Evolutionary conservation across 441 rosid species (phyloP), one percentile per base, ranked within the genome.

Genomic region (Syzygium malaccense): DNA sequence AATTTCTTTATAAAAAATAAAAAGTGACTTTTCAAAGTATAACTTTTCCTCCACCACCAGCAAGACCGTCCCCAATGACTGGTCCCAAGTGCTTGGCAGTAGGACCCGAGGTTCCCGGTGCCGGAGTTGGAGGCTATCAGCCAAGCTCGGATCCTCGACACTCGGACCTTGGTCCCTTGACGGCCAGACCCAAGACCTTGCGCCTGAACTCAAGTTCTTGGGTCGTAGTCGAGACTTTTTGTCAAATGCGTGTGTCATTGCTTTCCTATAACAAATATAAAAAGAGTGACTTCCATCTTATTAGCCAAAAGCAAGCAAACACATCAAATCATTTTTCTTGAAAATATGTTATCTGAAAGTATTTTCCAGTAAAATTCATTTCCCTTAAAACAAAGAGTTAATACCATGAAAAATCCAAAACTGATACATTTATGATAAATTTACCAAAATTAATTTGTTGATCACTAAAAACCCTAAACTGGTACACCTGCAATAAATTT

Each of bases 81-180:
- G 33, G 33, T 28, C 15, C 68, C 68, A 28, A 14, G 33, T 62
- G 17, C 68, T 28, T 28, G 14, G 14, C 4, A 13, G 4, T 30
- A 7, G 33, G 28, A 58, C 64, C 30, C 15, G 1, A 58, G 0
- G n/a, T 3, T n/a, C 7, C 30, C 30, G 4, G 30, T 58, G 30
- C 15, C 14, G 14, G 4, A 58, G 14, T n/a, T 58, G 10, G 9
- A 25, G 68, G 68, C 7, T 9, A 7, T 1, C 9, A 0, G 0
- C 68, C 30, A 62, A 8, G n/a, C 68, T 62, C 2, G 33, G 8
- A 62, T 26, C 64, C 64, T 58, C 15, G 30, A 58, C 6, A 5
- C 13, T 25, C 20, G 7, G 3, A 58, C 64, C 14, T 58, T 10
- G n/a, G n/a, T 26, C n/a, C 64, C 64, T 58, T 9, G 64, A n/a